Evolutionary conservation across 163 green algal genomes (phyloP), one percentile per base, ranked within the genome.

Genomic region (Chlorella variabilis): DNA sequence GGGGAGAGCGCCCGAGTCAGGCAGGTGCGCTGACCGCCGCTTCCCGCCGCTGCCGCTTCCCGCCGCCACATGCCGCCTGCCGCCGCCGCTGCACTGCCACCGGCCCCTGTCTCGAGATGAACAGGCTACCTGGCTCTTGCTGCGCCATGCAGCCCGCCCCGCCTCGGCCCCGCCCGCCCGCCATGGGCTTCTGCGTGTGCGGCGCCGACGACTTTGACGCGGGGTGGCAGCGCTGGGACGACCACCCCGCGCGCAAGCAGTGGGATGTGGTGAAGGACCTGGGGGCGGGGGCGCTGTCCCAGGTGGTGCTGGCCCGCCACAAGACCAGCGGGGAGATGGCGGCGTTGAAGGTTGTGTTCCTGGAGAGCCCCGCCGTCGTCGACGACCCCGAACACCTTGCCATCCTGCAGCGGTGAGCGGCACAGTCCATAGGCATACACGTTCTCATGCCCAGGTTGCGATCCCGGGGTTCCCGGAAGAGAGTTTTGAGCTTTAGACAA

Each of bases 321-420:
- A 86, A 83, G 41, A 62, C 77, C 29, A 85, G 61, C 9, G 82
- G 48, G 4, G 86, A 87, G 59, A 73, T 86, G 41, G 83, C 82
- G 11, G 90, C 88, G 0, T 76, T 96, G 3, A 96, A 96, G 77
- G 87, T 96, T 34, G 90, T 96, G 6, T 94, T 90, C 71, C 83
- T 96, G 27, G 75, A 92, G 73, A 90, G 84, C 59, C 84, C 88
- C 11, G 88, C 88, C 0, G 73, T 80, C 5, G 36, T 29, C 8
- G 84, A 94, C 29, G 85, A 87, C 23, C 41, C 75, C 0, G 87
- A 93, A 59, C 89, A 94, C 45, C 33, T 85, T 7, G 70, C 42
- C n/a, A 84, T 91, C 25, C 80, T 90, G 51, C 34, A 77, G 56
- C 67, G 71, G 83, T 88, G 71, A 41, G 58, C 67, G n/a, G n/a